Percentiles rank a stretch among this genome's conserved stretches.
These are phyloP conservation scores for Alternaria sp. DNA, from an alignment of 2,329 filamentous ascomycete genomes.

Conservation along the genomic window DNA sequence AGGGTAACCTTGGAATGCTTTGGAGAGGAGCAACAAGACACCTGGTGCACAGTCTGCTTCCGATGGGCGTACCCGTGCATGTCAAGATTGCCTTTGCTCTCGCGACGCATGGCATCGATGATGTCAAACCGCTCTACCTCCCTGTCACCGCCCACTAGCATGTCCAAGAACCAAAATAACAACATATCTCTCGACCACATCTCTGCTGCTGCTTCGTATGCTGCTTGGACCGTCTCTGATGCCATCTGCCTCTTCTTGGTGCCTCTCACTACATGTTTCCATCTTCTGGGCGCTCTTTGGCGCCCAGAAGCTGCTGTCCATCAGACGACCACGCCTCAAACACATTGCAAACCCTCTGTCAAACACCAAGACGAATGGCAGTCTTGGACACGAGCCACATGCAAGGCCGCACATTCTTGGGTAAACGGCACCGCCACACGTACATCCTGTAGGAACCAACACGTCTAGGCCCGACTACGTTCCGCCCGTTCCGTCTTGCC, in stretches of 20 bases:
- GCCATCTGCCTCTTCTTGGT: background rate
- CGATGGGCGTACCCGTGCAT: constrained; percentile 21
- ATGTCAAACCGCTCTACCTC: constrained; percentile 26
- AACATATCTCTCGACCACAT: constrained; percentile 2
- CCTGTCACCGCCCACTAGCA: constrained; percentile 13
- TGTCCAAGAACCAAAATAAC: constrained; percentile 8
- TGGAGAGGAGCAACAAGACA: background rate
- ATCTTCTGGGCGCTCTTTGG: background rate
- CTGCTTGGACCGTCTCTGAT: constrained; percentile 9
- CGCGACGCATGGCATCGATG: constrained; percentile 22
- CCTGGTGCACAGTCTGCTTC: background rate
- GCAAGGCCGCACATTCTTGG: background rate
- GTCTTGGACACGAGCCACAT: constrained; percentile 10
- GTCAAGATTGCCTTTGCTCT: constrained; percentile 17
- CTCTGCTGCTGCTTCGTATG: background rate
- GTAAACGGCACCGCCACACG: constrained; percentile 13
- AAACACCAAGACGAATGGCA: constrained; percentile 12
- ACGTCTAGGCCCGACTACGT: background rate
- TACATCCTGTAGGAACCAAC: too few relatives aligned
- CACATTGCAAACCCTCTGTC: constrained; percentile 28
- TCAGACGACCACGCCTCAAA: constrained; percentile 24
- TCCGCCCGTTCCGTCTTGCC: constrained; percentile 11
- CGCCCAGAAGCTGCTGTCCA: constrained; percentile 1
- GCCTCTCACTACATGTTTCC: constrained; percentile 4
- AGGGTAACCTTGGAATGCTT: background rate